Conservation (phyloP, 208 protist species). For the Phytomonas sp. region DNA sequence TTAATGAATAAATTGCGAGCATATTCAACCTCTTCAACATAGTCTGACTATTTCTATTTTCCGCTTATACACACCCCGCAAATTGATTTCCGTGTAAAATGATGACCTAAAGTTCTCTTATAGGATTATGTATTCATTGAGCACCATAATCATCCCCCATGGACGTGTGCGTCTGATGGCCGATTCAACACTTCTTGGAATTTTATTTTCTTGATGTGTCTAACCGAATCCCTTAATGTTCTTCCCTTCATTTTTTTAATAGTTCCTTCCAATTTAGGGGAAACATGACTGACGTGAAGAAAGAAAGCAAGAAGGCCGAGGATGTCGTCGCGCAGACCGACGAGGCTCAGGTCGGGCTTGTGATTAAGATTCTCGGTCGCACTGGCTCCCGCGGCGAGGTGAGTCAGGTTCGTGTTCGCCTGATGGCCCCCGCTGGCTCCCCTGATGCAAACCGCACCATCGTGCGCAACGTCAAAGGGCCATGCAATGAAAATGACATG, state of each 20-base stretch:
- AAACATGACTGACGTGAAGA: slow-evolving; percentile 71
- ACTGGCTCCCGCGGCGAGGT: slow-evolving; percentile 99
- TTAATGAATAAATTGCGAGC: background rate
- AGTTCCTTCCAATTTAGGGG: slow-evolving; percentile 4
- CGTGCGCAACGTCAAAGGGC: slow-evolving; percentile 99
- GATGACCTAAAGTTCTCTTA: background rate
- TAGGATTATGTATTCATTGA: background rate
- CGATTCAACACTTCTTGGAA: background rate
- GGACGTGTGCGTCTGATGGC: background rate
- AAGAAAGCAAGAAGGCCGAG: slow-evolving; percentile 83
- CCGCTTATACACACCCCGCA: background rate
- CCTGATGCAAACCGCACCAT: slow-evolving; percentile 92
- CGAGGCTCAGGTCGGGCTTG: slow-evolving; percentile 91
- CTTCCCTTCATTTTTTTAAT: background rate
- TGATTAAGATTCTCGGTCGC: slow-evolving; percentile 97
- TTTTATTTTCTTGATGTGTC: background rate
- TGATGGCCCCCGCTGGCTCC: slow-evolving; percentile 87
- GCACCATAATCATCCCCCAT: background rate
- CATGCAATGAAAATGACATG: slow-evolving; percentile 98
- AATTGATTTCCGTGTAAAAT: background rate
- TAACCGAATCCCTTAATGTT: background rate
- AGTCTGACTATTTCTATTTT: background rate
- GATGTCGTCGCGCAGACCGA: slow-evolving; percentile 65
- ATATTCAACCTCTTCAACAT: background rate
- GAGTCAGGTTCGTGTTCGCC: slow-evolving; percentile 96